Base-by-base conservation (phyloP, 805 yeast genomes). In the Scheffersomyces coipomensis region DNA sequence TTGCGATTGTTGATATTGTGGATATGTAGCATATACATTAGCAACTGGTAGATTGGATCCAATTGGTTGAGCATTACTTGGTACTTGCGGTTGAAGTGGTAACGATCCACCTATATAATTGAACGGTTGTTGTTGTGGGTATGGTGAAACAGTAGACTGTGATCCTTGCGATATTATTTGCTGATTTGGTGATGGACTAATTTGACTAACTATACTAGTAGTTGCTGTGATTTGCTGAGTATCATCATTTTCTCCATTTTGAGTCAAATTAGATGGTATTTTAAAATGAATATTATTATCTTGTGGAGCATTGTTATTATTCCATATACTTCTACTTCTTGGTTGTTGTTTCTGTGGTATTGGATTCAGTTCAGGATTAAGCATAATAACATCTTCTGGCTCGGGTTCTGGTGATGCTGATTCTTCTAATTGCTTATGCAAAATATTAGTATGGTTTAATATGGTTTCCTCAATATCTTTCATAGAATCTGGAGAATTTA, bases 401-500 rank as follows among this genome's bases (percentile, higher is more conserved):
- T 5, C 15, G 6, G n/a, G 18, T 8, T 27, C 27, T n/a, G 6
- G 6, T 29, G 24, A 13, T 13, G 16, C 35, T 13, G 24, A 18
- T 6, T 5, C 18, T 27, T 36, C 39, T 27, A 37, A 18, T 19
- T 42, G 38, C 15, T 46, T 39, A 13, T 55, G 51, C 23, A 64
- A 43, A 29, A 56, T 50, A 15, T 56, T 55, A 2, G 70, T 57
- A 39, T 68, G 73, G 26, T 50, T 59, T 7, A 56, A 43, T 22
- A 68, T 68, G 35, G 58, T 53, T 26, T 56, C 56, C 46, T 66
- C 68, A 32, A 68, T 67, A 25, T 66, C 73, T 26, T 59, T 64
- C n/a, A 66, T 49, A 0, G 70, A 55, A 6, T 48, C 39, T n/a
- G n/a, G n/a, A n/a, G n/a, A n/a, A n/a, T n/a, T n/a, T n/a, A n/a